phyloP scores from a whole-genome alignment of 306 rosid genomes.

The Senna tora region DNA sequence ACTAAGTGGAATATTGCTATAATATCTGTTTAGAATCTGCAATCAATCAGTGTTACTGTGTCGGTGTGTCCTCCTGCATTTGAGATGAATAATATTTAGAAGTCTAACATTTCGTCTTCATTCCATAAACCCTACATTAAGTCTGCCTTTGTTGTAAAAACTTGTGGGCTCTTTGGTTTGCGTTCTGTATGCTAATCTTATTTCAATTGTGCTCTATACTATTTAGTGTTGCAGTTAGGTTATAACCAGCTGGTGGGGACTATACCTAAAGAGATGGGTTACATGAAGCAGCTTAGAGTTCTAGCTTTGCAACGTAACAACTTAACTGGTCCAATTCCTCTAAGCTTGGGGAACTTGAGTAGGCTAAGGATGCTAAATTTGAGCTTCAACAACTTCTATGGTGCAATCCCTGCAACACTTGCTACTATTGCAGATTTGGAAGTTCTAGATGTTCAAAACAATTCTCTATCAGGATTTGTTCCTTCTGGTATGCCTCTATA shows the following conservation, averaged over 20 bases:
- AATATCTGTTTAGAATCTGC: neutral
- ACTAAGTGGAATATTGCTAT: slow-evolving; percentile 2
- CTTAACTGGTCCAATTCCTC: slow-evolving; percentile 69
- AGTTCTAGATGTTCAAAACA: slow-evolving; percentile 67
- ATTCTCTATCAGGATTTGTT: slow-evolving; percentile 71
- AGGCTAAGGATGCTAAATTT: slow-evolving; percentile 67
- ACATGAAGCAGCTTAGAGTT: slow-evolving; percentile 62
- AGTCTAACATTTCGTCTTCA: neutral
- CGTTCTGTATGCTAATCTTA: slow-evolving; percentile 27
- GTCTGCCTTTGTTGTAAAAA: neutral
- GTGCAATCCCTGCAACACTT: slow-evolving; percentile 61
- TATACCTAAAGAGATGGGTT: slow-evolving; percentile 69
- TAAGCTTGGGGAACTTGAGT: slow-evolving; percentile 60
- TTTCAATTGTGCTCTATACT: slow-evolving; percentile 15
- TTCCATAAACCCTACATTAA: neutral
- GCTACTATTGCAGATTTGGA: slow-evolving; percentile 50
- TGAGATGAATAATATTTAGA: neutral
- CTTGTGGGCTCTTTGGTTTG: slow-evolving; percentile 2
- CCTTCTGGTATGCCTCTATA: slow-evolving; percentile 67
- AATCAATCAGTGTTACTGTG: neutral
- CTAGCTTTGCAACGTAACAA: slow-evolving; percentile 78
- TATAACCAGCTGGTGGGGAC: slow-evolving; percentile 75
- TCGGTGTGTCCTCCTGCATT: slow-evolving; percentile 3
- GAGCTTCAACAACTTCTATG: slow-evolving; percentile 78
- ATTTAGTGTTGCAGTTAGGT: slow-evolving; percentile 74